Conservation (phyloP, 2,329 filamentous ascomycete genomes). For the Paraphaeosphaeria sporulosa region DNA sequence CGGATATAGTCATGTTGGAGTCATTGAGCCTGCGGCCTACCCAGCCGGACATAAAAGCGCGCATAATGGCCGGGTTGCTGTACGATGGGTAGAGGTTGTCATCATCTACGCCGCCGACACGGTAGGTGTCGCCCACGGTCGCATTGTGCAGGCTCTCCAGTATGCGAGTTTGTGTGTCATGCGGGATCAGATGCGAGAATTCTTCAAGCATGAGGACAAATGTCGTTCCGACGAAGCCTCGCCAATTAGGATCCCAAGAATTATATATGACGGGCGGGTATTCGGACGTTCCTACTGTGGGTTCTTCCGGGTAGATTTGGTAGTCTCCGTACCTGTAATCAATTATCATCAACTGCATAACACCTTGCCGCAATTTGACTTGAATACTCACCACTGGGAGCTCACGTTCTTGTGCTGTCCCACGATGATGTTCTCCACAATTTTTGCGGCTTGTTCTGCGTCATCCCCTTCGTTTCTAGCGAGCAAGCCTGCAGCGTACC, state of each 20-base stretch:
- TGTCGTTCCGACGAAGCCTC: conserved; percentile 67
- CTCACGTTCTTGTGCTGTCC: conserved; percentile 61
- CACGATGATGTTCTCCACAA: conserved; percentile 61
- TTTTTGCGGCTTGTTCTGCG: conserved; percentile 58
- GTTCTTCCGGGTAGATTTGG: conserved; percentile 64
- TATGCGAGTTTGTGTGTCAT: conserved; percentile 54
- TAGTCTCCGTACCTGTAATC: conserved; percentile 57
- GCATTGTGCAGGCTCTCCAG: conserved; percentile 63
- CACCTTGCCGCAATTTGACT: background rate
- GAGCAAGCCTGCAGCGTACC: conserved; percentile 66
- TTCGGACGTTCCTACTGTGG: conserved; percentile 59
- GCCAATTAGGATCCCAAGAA: conserved; percentile 71
- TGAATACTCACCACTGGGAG: conserved; percentile 61
- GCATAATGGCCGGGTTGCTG: conserved; percentile 68
- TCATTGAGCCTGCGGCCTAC: conserved; percentile 62
- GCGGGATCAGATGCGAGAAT: conserved; percentile 58
- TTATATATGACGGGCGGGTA: conserved; percentile 63
- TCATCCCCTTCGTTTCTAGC: conserved; percentile 62
- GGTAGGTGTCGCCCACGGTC: conserved; percentile 67
- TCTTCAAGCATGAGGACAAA: conserved; percentile 68
- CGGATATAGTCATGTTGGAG: conserved; percentile 65
- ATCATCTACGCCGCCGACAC: conserved; percentile 65
- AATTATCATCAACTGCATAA: background rate
- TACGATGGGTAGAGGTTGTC: conserved; percentile 71
- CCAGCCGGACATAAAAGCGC: conserved; percentile 68